phyloP scores from a whole-genome alignment of 2,329 filamentous ascomycete genomes.

The Hymenoscyphus albidus region DNA sequence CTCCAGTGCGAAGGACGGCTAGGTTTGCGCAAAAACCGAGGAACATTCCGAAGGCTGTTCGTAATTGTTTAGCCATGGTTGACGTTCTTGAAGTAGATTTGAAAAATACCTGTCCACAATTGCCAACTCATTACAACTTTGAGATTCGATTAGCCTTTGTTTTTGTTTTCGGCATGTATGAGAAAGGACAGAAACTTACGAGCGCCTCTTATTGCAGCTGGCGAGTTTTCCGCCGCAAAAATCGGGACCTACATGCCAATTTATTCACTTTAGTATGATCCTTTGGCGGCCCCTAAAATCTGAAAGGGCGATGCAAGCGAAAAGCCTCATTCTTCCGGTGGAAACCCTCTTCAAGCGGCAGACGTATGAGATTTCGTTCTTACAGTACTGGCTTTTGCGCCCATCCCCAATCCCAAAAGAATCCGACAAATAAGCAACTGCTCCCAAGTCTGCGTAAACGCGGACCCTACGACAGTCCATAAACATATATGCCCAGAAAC shows the following conservation, averaged over 20 bases:
- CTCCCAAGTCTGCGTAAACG: constrained; percentile 58
- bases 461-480: constrained; percentile 12
- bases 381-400: constrained; percentile 59
- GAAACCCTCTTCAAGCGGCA: not conserved
- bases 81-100: too few species aligned
- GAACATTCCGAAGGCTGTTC: constrained; percentile 60
- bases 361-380: not conserved
- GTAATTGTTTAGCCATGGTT: constrained; percentile 74
- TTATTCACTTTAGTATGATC: not conserved
- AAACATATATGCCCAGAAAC: constrained; percentile 62
- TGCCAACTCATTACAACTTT: constrained; percentile 11
- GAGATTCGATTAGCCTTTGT: not conserved
- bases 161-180: not conserved
- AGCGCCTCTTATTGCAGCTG: constrained; percentile 49
- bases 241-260: constrained; percentile 55
- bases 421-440: constrained; percentile 69
- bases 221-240: constrained; percentile 56
- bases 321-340: not conserved
- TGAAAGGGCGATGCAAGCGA: not conserved
- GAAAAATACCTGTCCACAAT: constrained; percentile 40
- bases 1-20: constrained; percentile 56
- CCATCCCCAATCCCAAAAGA: constrained; percentile 70
- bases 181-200: constrained; percentile 12
- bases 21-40: constrained; percentile 62
- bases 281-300: not conserved